These are phyloP conservation scores for Nigrospora sphaerica DNA, from an alignment of 2,329 filamentous ascomycete genomes.

Conservation along the genomic window DNA sequence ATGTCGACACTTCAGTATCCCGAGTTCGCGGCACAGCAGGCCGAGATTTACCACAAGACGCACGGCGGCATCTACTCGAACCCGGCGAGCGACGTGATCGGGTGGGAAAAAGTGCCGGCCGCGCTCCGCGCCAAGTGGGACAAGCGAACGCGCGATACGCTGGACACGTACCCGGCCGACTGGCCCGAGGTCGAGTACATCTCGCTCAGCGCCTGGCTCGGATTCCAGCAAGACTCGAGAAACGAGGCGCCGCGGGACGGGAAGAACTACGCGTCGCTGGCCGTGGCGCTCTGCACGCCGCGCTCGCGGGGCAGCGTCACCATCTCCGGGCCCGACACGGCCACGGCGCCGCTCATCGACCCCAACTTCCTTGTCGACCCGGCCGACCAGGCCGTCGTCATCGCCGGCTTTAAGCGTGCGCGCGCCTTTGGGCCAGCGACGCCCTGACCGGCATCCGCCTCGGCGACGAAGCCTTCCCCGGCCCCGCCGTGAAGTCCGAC, in stretches of 20 bases:
- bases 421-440: constrained; percentile 53
- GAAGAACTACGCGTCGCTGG: constrained; percentile 14
- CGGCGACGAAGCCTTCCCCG: no score
- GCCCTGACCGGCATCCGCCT: constrained; percentile 36
- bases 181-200: no score
- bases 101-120: constrained; percentile 20
- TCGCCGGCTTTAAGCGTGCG: constrained; percentile 55
- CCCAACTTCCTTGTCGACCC: constrained; percentile 20
- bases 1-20: constrained; percentile 54
- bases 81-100: constrained; percentile 41
- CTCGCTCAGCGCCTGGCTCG: no score
- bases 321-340: constrained; percentile 43
- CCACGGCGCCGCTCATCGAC: constrained; percentile 19
- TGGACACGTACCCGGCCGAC: constrained; percentile 43
- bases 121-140: constrained; percentile 25
- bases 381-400: constrained; percentile 56
- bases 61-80: constrained; percentile 37
- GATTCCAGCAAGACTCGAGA: no score
- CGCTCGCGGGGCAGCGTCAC: constrained; percentile 50
- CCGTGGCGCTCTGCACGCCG: constrained; percentile 26
- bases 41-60: constrained; percentile 58
- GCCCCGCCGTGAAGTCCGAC: constrained; percentile 1
- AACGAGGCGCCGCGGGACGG: no score
- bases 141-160: constrained; percentile 35
- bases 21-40: constrained; percentile 52